Base-by-base conservation (phyloP, 2,329 filamentous ascomycete genomes). In the Trichoderma simmonsii region DNA sequence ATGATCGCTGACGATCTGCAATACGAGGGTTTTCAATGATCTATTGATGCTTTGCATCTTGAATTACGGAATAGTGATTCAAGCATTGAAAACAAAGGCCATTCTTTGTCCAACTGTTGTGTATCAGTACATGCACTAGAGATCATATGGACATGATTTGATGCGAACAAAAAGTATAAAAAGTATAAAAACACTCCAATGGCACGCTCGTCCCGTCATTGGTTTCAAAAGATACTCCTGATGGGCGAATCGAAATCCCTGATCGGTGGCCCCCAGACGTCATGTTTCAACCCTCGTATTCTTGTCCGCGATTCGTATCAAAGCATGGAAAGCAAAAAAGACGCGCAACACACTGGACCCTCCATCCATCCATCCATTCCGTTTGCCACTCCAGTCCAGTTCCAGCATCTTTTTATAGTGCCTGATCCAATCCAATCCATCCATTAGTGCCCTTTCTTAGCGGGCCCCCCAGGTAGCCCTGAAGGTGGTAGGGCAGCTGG, bases 281-380 rank as follows among this genome's bases (percentile, higher is more conserved):
- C 59, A 36, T 34, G 48, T 54, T 54, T 54, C 48, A 34, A 8
- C 12, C 12, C 67, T 70, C 67, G 67, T 70, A 70, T 70, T 70
- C 57, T 70, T 62, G 48, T 70, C 57, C 57, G 36, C 57, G 28
- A 70, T n/a, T 70, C 67, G 67, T 70, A 70, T 51, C 39, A 18
- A 12, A 11, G 11, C 62, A 30, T 15, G 15, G 15, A 6, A 51
- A 51, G 43, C 43, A 21, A 51, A 51, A n/a, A 51, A 51, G 26
- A 51, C 62, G 62, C 39, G 43, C 63, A 56, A 56, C 39, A 56
- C 39, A 48, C n/a, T 43, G 39, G 39, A 18, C 43, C 43, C 15
- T 21, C 43, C 4, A 15, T 39, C 7, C 21, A 48, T 26, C 24
- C 24, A 7, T 21, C 59, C 26, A 26, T 5, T 3, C 26, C 30